Percentiles rank a stretch among this genome's conserved stretches.
These are phyloP conservation scores for Cladosporium sp. DNA, from an alignment of 2,329 filamentous ascomycete species.

Conservation along the genomic window DNA sequence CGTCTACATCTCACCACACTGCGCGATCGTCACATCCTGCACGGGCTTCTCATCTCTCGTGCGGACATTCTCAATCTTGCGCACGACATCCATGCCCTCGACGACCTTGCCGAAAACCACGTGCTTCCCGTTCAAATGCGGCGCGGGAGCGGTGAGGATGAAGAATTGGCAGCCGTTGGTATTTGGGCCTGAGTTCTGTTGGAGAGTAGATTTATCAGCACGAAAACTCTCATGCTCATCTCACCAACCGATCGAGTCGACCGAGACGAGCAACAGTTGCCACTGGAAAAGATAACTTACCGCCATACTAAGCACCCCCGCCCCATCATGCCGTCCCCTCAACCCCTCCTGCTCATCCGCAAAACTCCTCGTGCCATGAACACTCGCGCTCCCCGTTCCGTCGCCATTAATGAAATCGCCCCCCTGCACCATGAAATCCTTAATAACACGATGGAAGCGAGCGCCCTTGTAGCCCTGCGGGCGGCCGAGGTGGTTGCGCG, in stretches of 20 bases:
- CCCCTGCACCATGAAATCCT: constrained; percentile 96
- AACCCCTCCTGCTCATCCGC: constrained; percentile 84
- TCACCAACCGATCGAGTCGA: neutral
- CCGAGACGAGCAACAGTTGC: neutral
- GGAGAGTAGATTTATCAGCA: too few species aligned
- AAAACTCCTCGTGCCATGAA: constrained; percentile 82
- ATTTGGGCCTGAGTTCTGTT: constrained; percentile 80
- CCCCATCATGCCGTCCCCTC: constrained; percentile 62
- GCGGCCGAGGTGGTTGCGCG: constrained; percentile 69
- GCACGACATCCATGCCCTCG: constrained; percentile 84
- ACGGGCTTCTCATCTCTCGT: constrained; percentile 79
- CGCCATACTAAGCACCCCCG: constrained; percentile 89
- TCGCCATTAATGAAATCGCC: constrained; percentile 94
- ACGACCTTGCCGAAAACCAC: constrained; percentile 91
- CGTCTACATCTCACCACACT: constrained; percentile 97
- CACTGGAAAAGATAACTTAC: constrained; percentile 53
- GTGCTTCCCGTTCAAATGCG: constrained; percentile 88
- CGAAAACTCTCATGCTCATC: too few species aligned
- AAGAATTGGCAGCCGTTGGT: constrained; percentile 98
- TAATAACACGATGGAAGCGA: constrained; percentile 94
- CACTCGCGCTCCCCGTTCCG: constrained; percentile 78
- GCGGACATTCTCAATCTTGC: constrained; percentile 88
- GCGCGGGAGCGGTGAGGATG: constrained; percentile 83
- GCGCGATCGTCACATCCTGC: constrained; percentile 75
- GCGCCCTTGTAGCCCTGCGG: constrained; percentile 92